phyloP scores from a whole-genome alignment of 768 basidiomycete genomes.

The Cystobasidium onofrii region DNA sequence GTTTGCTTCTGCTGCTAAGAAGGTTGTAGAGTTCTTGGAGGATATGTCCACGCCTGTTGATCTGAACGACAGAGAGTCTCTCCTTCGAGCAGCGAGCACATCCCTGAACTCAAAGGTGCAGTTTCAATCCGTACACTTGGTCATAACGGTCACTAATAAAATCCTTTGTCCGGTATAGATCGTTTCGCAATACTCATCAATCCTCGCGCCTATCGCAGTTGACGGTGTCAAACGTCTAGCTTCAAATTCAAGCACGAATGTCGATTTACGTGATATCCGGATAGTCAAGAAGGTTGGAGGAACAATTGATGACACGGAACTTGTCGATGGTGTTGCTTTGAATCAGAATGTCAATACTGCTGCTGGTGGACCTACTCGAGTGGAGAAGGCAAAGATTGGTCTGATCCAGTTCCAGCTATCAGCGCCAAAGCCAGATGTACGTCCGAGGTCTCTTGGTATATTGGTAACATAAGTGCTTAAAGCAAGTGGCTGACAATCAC shows the following conservation, averaged over 20 bases:
- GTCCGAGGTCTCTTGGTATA: constrained; percentile 41
- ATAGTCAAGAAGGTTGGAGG: constrained; percentile 98
- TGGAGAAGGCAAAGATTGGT: constrained; percentile 98
- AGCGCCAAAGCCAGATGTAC: constrained; percentile 92
- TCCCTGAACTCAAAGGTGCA: constrained; percentile 87
- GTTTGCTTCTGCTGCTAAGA: constrained; percentile 82
- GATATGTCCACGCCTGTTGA: constrained; percentile 89
- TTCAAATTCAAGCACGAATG: constrained; percentile 55
- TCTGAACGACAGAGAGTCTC: constrained; percentile 70
- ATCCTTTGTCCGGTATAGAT: constrained; percentile 55
- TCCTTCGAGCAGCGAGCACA: constrained; percentile 87
- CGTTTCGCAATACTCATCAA: constrained; percentile 97
- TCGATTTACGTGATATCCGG: constrained; percentile 90
- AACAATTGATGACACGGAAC: constrained; percentile 96
- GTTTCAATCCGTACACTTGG: too few species aligned
- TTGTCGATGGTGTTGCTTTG: constrained; percentile 92
- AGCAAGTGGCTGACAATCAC: constrained; percentile 6
- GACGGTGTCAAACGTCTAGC: constrained; percentile 87
- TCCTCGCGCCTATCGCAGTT: constrained; percentile 97
- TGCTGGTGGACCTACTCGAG: constrained; percentile 83
- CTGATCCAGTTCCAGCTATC: constrained; percentile 97
- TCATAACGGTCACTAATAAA: too few species aligned
- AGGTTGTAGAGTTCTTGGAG: constrained; percentile 85
- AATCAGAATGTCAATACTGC: constrained; percentile 86
- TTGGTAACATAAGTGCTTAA: background rate